Conservation (phyloP, 371 early-diverging fungal genomes). For the Haplosporangium sp. region DNA sequence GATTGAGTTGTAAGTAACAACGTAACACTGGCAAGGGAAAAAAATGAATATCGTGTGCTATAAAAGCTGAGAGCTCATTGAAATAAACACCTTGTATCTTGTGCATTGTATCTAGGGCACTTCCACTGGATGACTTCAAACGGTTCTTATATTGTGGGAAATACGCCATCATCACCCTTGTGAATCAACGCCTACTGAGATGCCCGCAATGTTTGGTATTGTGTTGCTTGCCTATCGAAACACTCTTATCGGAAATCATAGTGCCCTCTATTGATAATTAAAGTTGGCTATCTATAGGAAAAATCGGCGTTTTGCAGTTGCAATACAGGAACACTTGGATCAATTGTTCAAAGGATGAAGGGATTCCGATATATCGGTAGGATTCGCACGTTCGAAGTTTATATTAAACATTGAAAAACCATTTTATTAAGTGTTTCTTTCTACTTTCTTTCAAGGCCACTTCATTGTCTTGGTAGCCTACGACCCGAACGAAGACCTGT, state of each 20-base stretch:
- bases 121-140: conserved; percentile 83
- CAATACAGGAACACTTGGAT: conserved; percentile 59
- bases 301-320: conserved; percentile 56
- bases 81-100: not conserved
- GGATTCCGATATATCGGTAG: conserved; percentile 65
- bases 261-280: not conserved
- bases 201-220: conserved; percentile 72
- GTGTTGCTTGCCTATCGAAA: not conserved
- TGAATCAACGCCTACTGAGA: conserved; percentile 72
- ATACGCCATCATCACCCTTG: conserved; percentile 81
- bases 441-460: conserved; percentile 63
- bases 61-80: not conserved
- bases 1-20: conserved; percentile 70
- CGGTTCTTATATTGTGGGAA: conserved; percentile 79
- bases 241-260: not conserved
- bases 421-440: not conserved
- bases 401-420: not conserved
- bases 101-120: conserved; percentile 55
- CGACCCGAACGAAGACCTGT: conserved; percentile 71
- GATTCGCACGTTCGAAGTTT: not conserved
- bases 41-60: not conserved
- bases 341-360: conserved; percentile 60
- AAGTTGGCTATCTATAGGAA: conserved; percentile 46
- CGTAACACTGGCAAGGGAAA: not conserved
- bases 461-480: conserved; percentile 80